These are phyloP conservation scores for Sporothrix euskadiensis DNA, from an alignment of 2,329 filamentous ascomycete species.

Conservation along the genomic window DNA sequence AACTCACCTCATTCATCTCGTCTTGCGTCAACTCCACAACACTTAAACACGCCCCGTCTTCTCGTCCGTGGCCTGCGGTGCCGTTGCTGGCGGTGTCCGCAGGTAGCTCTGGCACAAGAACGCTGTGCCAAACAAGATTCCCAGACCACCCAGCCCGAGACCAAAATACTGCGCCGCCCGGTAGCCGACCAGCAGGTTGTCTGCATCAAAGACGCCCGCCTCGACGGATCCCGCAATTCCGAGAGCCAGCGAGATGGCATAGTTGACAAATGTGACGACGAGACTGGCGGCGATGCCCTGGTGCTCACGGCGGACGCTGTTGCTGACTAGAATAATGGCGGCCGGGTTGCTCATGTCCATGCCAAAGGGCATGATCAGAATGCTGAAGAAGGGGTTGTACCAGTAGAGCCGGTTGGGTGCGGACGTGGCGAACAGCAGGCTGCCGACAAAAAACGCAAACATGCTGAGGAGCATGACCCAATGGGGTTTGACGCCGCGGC, in stretches of 20 bases:
- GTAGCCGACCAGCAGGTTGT: conserved; percentile 41
- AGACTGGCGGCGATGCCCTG: conserved; percentile 54
- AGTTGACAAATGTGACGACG: conserved; percentile 67
- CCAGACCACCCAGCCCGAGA: conserved; percentile 43
- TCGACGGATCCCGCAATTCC: conserved; percentile 68
- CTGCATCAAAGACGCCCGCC: conserved; percentile 39
- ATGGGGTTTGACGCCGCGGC: conserved; percentile 41
- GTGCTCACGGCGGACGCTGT: conserved; percentile 49
- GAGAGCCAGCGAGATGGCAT: conserved; percentile 64
- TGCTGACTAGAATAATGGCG: conserved; percentile 60
- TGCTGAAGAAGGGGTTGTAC: conserved; percentile 60
- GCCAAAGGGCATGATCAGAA: conserved; percentile 60
- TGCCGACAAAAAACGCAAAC: conserved; percentile 47
- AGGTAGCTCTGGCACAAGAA: conserved; percentile 37
- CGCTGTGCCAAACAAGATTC: conserved; percentile 40
- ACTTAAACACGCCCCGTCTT: background rate
- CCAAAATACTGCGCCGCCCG: conserved; percentile 47
- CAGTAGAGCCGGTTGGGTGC: conserved; percentile 63
- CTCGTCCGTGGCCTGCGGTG: background rate
- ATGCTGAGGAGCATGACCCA: conserved; percentile 50
- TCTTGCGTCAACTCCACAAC: background rate
- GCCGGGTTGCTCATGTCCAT: conserved; percentile 69
- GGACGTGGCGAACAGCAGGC: conserved; percentile 48
- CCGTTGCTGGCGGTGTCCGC: background rate
- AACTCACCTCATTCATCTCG: background rate